Evolutionary conservation across 2,329 filamentous ascomycete genomes (phyloP).

Genomic region (Diplodia scrobiculata): DNA sequence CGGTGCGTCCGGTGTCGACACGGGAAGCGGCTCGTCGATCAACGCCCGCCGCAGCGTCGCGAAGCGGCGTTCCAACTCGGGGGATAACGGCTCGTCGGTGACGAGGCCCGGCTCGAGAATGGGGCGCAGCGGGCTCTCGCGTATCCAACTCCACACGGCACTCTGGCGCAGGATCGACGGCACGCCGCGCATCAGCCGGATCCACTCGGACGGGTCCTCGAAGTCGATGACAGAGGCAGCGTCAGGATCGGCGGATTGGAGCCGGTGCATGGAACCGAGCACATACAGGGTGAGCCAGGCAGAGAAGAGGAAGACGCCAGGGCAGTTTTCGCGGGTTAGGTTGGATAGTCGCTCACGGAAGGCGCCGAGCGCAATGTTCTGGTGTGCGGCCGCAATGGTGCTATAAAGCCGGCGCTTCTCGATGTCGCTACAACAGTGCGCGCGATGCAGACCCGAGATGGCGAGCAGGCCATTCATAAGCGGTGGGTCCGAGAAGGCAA

Average conservation of each 20-base stretch:
- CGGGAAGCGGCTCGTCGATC: slow-evolving; percentile 9
- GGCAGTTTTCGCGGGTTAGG: slow-evolving; percentile 27
- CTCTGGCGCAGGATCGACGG: slow-evolving; percentile 22
- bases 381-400: slow-evolving; percentile 6
- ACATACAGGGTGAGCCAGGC: slow-evolving; percentile 20
- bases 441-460: slow-evolving; percentile 50
- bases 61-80: slow-evolving; percentile 12
- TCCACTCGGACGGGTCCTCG: slow-evolving; percentile 23
- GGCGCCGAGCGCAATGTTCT: slow-evolving; percentile 17
- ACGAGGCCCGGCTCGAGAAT: slow-evolving; percentile 14
- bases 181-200: slow-evolving; percentile 21
- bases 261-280: slow-evolving; percentile 20
- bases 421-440: slow-evolving; percentile 33
- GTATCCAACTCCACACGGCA: slow-evolving; percentile 23
- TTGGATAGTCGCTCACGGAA: slow-evolving; percentile 26
- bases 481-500: slow-evolving; percentile 48
- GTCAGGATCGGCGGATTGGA: slow-evolving; percentile 11
- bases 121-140: slow-evolving; percentile 19
- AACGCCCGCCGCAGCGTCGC: slow-evolving; percentile 9
- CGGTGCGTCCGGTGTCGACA: background rate
- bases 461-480: slow-evolving; percentile 51
- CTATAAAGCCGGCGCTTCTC: slow-evolving; percentile 10
- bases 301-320: slow-evolving; percentile 25
- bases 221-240: slow-evolving; percentile 18
- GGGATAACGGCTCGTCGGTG: slow-evolving; percentile 2